Conservation (phyloP, 441 rosid genomes). For the Syzygium malaccense region DNA sequence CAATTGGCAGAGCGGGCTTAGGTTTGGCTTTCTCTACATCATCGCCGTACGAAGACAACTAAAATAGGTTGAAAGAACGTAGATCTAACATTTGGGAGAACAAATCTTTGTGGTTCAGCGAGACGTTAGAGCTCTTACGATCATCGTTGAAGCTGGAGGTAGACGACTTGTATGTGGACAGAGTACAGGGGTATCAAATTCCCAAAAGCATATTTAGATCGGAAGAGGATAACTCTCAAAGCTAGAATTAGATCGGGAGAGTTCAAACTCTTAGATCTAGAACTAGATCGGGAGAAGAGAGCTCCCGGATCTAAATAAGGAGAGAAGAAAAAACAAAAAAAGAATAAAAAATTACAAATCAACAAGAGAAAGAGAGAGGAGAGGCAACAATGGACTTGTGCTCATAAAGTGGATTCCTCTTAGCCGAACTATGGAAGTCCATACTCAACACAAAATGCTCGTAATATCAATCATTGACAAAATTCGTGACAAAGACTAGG, state of each 20-base stretch:
- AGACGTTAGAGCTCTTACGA: neutral
- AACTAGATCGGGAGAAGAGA: neutral
- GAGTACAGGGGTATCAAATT: accelerated
- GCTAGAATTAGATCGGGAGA: neutral
- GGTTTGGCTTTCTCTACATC: neutral
- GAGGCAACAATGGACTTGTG: neutral
- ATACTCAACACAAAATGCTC: neutral
- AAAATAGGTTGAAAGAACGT: neutral
- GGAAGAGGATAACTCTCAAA: accelerated
- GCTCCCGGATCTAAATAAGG: accelerated
- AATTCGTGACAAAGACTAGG: neutral
- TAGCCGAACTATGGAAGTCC: neutral
- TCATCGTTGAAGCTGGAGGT: neutral
- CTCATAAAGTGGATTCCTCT: neutral
- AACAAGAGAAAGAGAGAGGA: neutral
- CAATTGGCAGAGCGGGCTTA: accelerated
- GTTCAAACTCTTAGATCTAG: neutral
- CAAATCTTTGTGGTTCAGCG: accelerated
- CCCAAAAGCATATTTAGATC: neutral
- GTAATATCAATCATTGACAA: neutral
- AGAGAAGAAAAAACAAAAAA: neutral
- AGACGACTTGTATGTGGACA: accelerated
- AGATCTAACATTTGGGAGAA: neutral
- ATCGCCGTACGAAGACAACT: accelerated
- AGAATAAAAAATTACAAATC: neutral